Base-by-base conservation (phyloP, 495 filamentous ascomycete genomes). In the Aspergillus mulundensis region DNA sequence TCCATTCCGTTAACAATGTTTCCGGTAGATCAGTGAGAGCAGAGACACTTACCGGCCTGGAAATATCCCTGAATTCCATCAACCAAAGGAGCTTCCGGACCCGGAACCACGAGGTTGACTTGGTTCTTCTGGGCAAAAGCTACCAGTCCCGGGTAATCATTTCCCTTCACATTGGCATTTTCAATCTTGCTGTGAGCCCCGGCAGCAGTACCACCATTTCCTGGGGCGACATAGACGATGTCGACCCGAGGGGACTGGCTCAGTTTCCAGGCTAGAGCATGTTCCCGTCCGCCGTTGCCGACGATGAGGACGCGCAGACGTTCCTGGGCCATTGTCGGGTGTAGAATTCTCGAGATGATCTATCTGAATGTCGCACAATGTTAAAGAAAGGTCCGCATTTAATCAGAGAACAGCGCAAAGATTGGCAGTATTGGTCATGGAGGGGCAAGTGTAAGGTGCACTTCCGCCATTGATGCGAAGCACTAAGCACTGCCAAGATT, bases 221-320 rank as follows among this genome's bases (percentile, higher is more conserved):
- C 94, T 54, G 82, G 74, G 56, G 72, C 75, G 57, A 80, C 74
- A 57, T 75, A 77, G 56, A 80, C 66, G 43, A 68, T 68, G 57
- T 75, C 69, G 50, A 78, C 78, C 39, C 79, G 74, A 43, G 82
- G 74, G 16, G 91, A 96, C 67, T 95, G 87, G 62, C 84, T 83
- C 28, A 97, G 77, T 71, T 95, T 97, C 93, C 92, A 97, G 38
- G 93, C 91, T 39, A 96, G 79, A 34, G 94, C 90, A 77, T 97
- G 90, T 72, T 98, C 94, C 63, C 94, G 82, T 48, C 94, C 94
- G 52, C 94, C 94, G 70, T 88, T 93, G 66, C 94, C 94, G 56
- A 98, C 81, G 43, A 98, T 82, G 59, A 98, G 86, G 54, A 97
- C 81, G 55, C 75, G 74, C 61, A 80, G 68, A 63, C 69, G 69